phyloP scores from a whole-genome alignment of 495 filamentous ascomycete genomes.

The Massariosphaeria phaeospora region DNA sequence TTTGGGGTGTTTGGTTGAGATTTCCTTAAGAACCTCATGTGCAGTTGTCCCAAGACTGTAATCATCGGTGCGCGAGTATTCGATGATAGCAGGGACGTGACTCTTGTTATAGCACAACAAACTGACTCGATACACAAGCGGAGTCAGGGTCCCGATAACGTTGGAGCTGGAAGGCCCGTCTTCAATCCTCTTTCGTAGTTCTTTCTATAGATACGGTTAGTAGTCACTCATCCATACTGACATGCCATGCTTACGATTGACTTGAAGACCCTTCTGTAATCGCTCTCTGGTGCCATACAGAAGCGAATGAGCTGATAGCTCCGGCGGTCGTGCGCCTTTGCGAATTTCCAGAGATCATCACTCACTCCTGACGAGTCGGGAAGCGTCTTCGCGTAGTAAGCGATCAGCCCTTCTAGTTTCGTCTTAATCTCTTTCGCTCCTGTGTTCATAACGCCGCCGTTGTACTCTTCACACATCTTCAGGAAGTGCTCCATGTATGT shows the following conservation, averaged over 20 bases:
- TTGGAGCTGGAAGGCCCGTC: conserved; percentile 51
- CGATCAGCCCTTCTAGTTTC: conserved; percentile 60
- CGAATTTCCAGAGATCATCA: conserved; percentile 80
- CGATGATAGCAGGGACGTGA: conserved; percentile 85
- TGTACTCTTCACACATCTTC: conserved; percentile 76
- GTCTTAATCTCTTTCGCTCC: conserved; percentile 62
- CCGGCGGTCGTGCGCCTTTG: conserved; percentile 83
- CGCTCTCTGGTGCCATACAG: conserved; percentile 77
- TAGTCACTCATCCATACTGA: background rate
- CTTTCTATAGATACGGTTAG: conserved; percentile 49
- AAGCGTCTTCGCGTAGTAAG: conserved; percentile 65
- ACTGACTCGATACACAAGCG: conserved; percentile 78
- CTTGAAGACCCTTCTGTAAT: conserved; percentile 84
- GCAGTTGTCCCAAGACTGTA: conserved; percentile 70
- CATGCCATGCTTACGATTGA: conserved; percentile 52
- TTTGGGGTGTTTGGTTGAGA: conserved; percentile 80
- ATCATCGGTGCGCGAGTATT: conserved; percentile 74
- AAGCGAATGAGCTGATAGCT: conserved; percentile 85
- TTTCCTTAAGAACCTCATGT: conserved; percentile 87
- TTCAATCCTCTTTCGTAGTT: conserved; percentile 77
- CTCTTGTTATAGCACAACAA: conserved; percentile 88
- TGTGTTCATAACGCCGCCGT: conserved; percentile 74
- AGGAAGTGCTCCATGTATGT: conserved; percentile 67
- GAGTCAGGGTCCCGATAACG: conserved; percentile 70
- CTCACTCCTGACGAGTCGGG: conserved; percentile 64